A percentile compares a stretch with the other conserved stretches of the same genome.
Evolutionary conservation across 257 asterid species (phyloP).

Genomic region (Solanum microdontum): DNA sequence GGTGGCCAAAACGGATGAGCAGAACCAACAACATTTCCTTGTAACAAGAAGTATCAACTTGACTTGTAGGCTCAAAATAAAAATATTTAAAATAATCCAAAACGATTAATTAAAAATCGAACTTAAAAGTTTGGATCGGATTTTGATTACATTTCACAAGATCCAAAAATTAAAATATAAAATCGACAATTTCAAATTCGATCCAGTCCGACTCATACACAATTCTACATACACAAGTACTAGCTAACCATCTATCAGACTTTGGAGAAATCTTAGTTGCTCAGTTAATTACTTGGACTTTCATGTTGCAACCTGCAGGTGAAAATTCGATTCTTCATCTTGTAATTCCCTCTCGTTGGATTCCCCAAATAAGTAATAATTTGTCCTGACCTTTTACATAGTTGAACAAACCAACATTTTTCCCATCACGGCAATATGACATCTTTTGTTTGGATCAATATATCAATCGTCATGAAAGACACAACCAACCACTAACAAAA

Average conservation of each 20-base stretch:
- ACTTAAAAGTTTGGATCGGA: not conserved
- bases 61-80: no score
- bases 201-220: not conserved
- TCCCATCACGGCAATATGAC: constrained; percentile 16
- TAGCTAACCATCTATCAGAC: not conserved
- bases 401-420: constrained; percentile 9
- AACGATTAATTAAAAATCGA: not conserved
- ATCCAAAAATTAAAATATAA: not conserved
- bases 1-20: constrained; percentile 2
- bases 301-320: no score
- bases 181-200: not conserved
- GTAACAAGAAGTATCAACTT: fast-evolving
- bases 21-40: not conserved
- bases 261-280: not conserved
- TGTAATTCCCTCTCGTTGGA: not conserved
- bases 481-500: constrained; percentile 17
- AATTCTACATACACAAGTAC: not conserved
- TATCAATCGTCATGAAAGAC: constrained; percentile 11
- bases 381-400: not conserved
- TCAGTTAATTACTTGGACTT: no score
- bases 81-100: not conserved
- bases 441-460: not conserved
- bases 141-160: not conserved
- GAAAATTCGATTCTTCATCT: no score
- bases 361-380: no score